phyloP scores from a whole-genome alignment of 192 early-diverging fungal genomes.

The Lobosporangium transversale region DNA sequence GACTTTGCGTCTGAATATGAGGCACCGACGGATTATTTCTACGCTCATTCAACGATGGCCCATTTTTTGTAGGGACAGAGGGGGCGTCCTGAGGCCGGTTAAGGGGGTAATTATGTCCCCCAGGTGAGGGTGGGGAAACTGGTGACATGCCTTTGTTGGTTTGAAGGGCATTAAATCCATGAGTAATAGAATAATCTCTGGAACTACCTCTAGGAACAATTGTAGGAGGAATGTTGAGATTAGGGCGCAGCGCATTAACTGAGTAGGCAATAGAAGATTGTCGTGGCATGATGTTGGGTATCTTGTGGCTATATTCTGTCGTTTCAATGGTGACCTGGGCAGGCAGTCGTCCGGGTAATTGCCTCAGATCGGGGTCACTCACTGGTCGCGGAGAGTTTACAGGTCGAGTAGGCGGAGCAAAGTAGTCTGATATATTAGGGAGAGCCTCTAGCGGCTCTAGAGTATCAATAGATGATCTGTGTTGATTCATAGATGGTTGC shows the following conservation, averaged over 20 bases:
- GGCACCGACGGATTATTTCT: constrained; percentile 45
- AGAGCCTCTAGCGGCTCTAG: constrained; percentile 32
- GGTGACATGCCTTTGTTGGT: constrained; percentile 42
- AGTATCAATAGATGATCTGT: constrained; percentile 29
- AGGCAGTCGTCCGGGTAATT: constrained; percentile 12
- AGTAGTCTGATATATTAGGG: neutral
- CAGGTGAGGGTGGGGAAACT: constrained; percentile 41
- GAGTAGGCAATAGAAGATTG: constrained; percentile 50
- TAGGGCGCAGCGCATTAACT: constrained; percentile 20
- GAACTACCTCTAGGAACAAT: constrained; percentile 46
- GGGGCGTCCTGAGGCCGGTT: constrained; percentile 10
- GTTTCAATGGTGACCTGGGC: constrained; percentile 37
- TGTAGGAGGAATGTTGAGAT: constrained; percentile 39
- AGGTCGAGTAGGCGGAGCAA: constrained; percentile 5
- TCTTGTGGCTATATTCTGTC: constrained; percentile 37
- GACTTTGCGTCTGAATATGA: constrained; percentile 42
- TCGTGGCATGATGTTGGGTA: constrained; percentile 36
- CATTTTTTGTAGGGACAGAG: constrained; percentile 16
- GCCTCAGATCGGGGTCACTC: constrained; percentile 40
- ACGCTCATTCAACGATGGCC: constrained; percentile 35
- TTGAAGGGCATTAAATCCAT: constrained; percentile 46
- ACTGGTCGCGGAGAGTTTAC: constrained; percentile 18
- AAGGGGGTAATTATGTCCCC: constrained; percentile 15
- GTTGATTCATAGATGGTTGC: constrained; percentile 15
- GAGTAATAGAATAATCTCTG: constrained; percentile 32